phyloP scores from a whole-genome alignment of 2,329 filamentous ascomycete species.

The Cryphonectria parasitica region DNA sequence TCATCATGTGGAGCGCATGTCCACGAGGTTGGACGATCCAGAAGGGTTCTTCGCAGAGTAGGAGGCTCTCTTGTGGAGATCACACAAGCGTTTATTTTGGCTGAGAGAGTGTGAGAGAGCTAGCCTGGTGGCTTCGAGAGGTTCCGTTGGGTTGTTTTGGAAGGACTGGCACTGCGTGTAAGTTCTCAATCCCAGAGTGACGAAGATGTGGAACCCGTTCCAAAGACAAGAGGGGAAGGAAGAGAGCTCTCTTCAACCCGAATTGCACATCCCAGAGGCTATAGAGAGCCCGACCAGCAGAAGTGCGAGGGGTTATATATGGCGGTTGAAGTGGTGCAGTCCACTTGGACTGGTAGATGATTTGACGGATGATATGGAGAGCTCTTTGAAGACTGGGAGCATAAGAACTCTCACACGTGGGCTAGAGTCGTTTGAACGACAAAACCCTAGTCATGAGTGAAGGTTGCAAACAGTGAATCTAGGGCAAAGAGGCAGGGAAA shows the following conservation, averaged over 20 bases:
- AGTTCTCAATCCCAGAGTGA: neutral
- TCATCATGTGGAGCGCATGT: slow-evolving; percentile 26
- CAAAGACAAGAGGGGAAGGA: neutral
- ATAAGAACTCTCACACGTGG: neutral
- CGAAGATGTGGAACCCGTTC: neutral
- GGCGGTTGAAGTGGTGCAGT: neutral
- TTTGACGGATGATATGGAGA: neutral
- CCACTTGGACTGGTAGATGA: neutral
- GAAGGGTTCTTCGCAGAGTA: neutral
- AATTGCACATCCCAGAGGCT: neutral
- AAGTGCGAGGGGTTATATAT: neutral
- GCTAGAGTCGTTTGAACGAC: neutral
- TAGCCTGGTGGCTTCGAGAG: neutral
- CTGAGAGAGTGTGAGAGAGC: neutral
- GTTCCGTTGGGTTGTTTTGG: neutral
- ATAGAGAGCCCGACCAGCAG: neutral
- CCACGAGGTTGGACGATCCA: neutral
- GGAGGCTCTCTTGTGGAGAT: neutral
- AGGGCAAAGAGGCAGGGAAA: neutral
- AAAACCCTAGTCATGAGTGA: no score
- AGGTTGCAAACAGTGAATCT: neutral
- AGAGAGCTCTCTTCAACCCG: neutral
- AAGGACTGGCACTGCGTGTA: neutral
- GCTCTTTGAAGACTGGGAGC: neutral
- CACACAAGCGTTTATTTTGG: no score